phyloP scores from a whole-genome alignment of 2,329 filamentous ascomycete genomes.

The Trichoderma aggressivum region DNA sequence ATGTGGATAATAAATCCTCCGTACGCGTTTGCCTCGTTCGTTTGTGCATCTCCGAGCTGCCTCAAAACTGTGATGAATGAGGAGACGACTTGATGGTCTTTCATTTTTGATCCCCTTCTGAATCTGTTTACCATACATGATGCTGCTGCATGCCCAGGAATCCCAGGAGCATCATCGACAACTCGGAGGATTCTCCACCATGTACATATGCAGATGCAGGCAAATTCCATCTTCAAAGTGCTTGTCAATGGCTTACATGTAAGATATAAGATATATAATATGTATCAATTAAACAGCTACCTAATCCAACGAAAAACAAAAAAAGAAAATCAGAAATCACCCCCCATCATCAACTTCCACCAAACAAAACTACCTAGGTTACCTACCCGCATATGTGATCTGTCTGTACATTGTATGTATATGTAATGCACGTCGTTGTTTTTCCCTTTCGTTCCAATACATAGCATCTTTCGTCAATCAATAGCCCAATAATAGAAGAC shows the following conservation, averaged over 20 bases:
- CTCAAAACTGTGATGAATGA: background rate
- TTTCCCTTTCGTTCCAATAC: background rate
- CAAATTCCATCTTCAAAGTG: background rate
- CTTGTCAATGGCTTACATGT: background rate
- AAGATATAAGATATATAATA: background rate
- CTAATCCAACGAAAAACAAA: constrained; percentile 5
- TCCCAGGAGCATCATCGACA: background rate
- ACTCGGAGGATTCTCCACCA: background rate
- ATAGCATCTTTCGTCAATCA: constrained; percentile 1
- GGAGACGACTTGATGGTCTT: background rate
- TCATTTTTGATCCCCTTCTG: background rate
- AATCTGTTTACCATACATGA: background rate
- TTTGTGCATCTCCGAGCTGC: background rate
- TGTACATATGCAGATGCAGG: background rate
- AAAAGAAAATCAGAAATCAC: background rate
- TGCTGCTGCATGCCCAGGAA: background rate
- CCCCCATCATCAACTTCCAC: constrained; percentile 4
- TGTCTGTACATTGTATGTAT: constrained; percentile 4
- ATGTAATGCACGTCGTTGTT: background rate
- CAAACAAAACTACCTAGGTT: background rate
- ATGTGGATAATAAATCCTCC: background rate
- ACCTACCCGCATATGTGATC: background rate
- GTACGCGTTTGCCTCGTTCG: background rate
- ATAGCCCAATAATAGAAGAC: constrained; percentile 9
- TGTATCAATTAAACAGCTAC: constrained; percentile 12